Conservation (phyloP, 2,329 filamentous ascomycete genomes). For the Stagonosporopsis tanaceti region DNA sequence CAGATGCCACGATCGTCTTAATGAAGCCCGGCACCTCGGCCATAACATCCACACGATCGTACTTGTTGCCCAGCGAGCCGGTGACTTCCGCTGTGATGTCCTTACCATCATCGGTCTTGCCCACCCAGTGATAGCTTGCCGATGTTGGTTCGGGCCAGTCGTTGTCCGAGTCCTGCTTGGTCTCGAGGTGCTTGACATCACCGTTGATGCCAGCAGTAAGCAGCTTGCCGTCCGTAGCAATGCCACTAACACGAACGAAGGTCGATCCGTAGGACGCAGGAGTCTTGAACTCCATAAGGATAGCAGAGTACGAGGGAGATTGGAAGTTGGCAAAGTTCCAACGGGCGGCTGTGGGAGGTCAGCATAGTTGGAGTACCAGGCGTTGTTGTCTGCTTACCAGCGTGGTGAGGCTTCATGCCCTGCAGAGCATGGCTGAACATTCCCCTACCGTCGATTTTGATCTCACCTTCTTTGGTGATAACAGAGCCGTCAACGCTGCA, state of each 20-base stretch:
- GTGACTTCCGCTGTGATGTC: conserved; percentile 73
- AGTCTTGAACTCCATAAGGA: conserved; percentile 96
- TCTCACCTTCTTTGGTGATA: conserved; percentile 78
- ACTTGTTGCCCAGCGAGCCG: conserved; percentile 70
- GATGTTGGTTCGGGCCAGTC: conserved; percentile 88
- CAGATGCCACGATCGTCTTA: conserved; percentile 88
- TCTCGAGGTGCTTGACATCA: conserved; percentile 72
- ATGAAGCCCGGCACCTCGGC: conserved; percentile 94
- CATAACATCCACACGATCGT: conserved; percentile 94
- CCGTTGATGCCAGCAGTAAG: conserved; percentile 74
- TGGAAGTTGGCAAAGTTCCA: conserved; percentile 98
- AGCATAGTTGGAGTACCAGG: conserved; percentile 11
- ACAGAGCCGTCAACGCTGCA: conserved; percentile 84
- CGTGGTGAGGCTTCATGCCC: conserved; percentile 99
- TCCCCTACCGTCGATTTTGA: conserved; percentile 82
- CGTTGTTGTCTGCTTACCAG: conserved; percentile 61
- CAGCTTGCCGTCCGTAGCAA: conserved; percentile 82
- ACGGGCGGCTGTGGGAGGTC: conserved; percentile 64
- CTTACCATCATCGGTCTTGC: conserved; percentile 79
- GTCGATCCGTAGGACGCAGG: conserved; percentile 92
- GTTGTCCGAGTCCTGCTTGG: conserved; percentile 76
- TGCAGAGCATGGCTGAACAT: conserved; percentile 87
- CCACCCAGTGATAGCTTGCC: conserved; percentile 79
- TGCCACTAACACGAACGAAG: conserved; percentile 80
- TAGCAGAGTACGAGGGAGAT: conserved; percentile 81